Evolutionary conservation across 495 filamentous ascomycete genomes (phyloP).

Genomic region (Lasiosphaeria miniovina): DNA sequence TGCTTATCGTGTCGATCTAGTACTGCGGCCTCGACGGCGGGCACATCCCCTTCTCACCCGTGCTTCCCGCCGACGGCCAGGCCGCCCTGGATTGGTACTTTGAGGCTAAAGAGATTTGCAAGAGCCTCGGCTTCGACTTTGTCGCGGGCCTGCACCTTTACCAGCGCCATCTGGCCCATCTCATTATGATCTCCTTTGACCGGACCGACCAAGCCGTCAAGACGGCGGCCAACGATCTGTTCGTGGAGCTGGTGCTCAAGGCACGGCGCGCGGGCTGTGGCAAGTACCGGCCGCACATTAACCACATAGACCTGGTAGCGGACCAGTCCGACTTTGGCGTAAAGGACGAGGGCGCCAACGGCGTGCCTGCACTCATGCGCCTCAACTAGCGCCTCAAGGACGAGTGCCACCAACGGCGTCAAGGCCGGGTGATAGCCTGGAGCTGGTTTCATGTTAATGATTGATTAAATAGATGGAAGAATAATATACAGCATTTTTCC

Average conservation of each 20-base stretch:
- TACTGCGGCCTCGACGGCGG: conserved; percentile 16
- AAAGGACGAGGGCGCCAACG: conserved; percentile 30
- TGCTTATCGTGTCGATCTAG: conserved; percentile 12
- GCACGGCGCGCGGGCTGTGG: conserved; percentile 30
- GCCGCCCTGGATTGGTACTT: conserved; percentile 13
- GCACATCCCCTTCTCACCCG: conserved; percentile 12
- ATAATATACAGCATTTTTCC: too few species aligned
- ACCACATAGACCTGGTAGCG: conserved; percentile 38
- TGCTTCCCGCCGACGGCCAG: conserved; percentile 11
- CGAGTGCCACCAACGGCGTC: background rate
- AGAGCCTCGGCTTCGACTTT: conserved; percentile 10
- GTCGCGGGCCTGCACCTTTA: conserved; percentile 14
- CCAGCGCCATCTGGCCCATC: conserved; percentile 8
- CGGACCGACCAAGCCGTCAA: conserved; percentile 31
- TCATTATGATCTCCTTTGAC: conserved; percentile 34
- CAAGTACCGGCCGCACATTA: conserved; percentile 34
- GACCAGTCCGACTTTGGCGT: conserved; percentile 54
- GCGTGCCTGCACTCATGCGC: conserved; percentile 31
- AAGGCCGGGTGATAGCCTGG: too few species aligned
- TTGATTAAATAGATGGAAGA: too few species aligned
- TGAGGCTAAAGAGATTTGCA: conserved; percentile 11
- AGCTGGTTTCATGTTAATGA: too few species aligned
- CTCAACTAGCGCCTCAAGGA: conserved; percentile 28
- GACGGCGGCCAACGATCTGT: conserved; percentile 23
- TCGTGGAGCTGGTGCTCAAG: conserved; percentile 24